Base-by-base conservation (phyloP, 2,329 filamentous ascomycete species). In the Penicillium sp. region DNA sequence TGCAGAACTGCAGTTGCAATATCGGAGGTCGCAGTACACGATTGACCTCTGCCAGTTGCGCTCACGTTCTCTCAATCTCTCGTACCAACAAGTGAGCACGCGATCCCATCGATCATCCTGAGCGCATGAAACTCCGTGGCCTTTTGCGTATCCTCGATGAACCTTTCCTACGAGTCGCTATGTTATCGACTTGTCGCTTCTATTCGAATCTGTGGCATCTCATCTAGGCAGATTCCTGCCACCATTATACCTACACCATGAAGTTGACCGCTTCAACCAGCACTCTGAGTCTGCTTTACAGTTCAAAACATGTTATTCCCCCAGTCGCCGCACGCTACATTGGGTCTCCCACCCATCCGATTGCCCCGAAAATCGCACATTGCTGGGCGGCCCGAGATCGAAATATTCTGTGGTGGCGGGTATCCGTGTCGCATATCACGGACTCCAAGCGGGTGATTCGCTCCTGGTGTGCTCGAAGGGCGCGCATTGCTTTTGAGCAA, bases 361-460 rank as follows among this genome's bases (percentile, higher is more conserved):
- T 75, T 43, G 63, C 64, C 13, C 66, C 66, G 18, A 73, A 71
- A 55, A 61, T 74, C 44, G 37, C 61, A 23, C 58, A 72, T 35
- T 60, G 66, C 47, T 73, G 67, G 46, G 56, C 59, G 6, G 62
- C 65, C 48, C 70, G 74, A 38, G 66, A 72, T 35, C 65, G 62
- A 8, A 66, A 72, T 57, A 67, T 66, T 29, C 67, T 82, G 15
- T 78, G 78, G 72, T 79, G 75, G 74, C 63, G 66, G 13, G 70
- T 77, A 5, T 71, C 49, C 44, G 64, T 49, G 53, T 65, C 45
- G 52, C 59, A 52, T 46, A 63, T 60, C 46, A 54, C 55, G 13
- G 18, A 56, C 3, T 62, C 64, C 20, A 77, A 75, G 47, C 66
- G 67, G 6, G 72, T 75, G 20, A 69, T 81, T n/a, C 69, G 80